Evolutionary conservation across 768 basidiomycete genomes (phyloP).

Genomic region (Pholiota molesta): DNA sequence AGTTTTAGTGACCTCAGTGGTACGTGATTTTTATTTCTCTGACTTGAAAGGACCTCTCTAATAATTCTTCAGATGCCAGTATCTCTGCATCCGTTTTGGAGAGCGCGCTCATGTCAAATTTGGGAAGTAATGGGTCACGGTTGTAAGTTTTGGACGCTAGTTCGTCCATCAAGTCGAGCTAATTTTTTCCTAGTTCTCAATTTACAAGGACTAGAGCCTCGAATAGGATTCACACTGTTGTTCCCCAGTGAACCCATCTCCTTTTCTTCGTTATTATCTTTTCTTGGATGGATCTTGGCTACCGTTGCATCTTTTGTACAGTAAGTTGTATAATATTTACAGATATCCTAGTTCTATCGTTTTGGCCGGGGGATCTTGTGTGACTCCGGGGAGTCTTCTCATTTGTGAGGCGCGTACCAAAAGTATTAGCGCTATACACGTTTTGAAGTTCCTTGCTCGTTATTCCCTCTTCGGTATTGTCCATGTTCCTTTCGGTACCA

Average conservation of each 20-base stretch:
- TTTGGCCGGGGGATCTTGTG: no score
- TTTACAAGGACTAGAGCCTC: slow-evolving; percentile 39
- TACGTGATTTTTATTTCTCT: slow-evolving; percentile 33
- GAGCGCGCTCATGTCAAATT: slow-evolving; percentile 79
- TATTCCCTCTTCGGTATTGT: no score
- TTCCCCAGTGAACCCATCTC: slow-evolving; percentile 21
- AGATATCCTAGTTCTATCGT: no score
- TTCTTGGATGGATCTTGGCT: background rate
- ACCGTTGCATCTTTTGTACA: background rate
- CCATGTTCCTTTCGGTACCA: no score
- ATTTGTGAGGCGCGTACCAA: no score
- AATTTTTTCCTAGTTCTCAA: slow-evolving; percentile 33
- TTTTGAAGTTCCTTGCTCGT: no score
- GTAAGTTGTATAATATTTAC: background rate
- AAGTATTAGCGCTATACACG: no score
- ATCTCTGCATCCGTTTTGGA: slow-evolving; percentile 80
- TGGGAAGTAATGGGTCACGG: slow-evolving; percentile 65
- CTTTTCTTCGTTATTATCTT: background rate
- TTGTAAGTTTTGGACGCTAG: slow-evolving; percentile 51
- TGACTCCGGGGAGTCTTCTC: no score
- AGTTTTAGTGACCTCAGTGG: slow-evolving; percentile 89
- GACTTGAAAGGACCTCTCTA: slow-evolving; percentile 1
- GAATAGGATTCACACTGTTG: slow-evolving; percentile 30
- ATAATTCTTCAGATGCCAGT: slow-evolving; percentile 56
- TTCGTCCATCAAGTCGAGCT: background rate